A percentile compares a stretch with the other conserved stretches of the same genome.
phyloP scores from a whole-genome alignment of 306 rosid genomes.

The Gastrolobium villosum region DNA sequence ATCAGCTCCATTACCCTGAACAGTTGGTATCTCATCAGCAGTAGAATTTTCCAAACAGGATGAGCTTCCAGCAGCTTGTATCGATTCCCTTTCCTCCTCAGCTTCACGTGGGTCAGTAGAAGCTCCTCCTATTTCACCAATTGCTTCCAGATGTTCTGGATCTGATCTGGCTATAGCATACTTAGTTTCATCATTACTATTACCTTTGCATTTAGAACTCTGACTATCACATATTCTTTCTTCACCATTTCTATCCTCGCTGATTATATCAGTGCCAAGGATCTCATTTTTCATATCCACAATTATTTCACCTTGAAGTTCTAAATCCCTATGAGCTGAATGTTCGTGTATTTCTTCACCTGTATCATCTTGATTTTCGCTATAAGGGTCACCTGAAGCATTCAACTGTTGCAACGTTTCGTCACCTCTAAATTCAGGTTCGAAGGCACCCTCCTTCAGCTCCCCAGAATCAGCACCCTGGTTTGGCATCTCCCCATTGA shows the following conservation, averaged over 20 bases:
- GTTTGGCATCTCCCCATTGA: slow-evolving; percentile 43
- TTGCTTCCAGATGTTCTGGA: slow-evolving; percentile 45
- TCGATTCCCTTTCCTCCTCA: not conserved
- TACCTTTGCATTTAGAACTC: slow-evolving; percentile 46
- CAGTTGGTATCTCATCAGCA: slow-evolving; percentile 45
- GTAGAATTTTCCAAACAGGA: slow-evolving; percentile 20
- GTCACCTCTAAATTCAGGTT: slow-evolving; percentile 47
- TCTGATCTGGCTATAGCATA: slow-evolving; percentile 34
- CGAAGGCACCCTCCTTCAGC: slow-evolving; percentile 47
- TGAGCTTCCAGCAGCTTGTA: slow-evolving; percentile 17
- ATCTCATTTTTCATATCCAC: slow-evolving; percentile 42
- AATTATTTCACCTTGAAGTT: slow-evolving; percentile 46
- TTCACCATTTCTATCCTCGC: slow-evolving; percentile 36
- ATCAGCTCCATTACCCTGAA: slow-evolving; percentile 48
- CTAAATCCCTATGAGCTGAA: slow-evolving; percentile 36
- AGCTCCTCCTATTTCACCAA: slow-evolving; percentile 45
- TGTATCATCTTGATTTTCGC: slow-evolving; percentile 50
- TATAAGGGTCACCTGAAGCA: slow-evolving; percentile 44
- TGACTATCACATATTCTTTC: slow-evolving; percentile 24
- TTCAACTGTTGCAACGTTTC: slow-evolving; percentile 33
- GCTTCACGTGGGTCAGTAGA: slow-evolving; percentile 44
- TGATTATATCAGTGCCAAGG: slow-evolving; percentile 37
- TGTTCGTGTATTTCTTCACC: slow-evolving; percentile 41
- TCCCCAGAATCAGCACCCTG: slow-evolving; percentile 49
- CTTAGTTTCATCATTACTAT: slow-evolving; percentile 35